Evolutionary conservation across 371 early-diverging fungal genomes (phyloP).

Genomic region (Enteropsectra breve): DNA sequence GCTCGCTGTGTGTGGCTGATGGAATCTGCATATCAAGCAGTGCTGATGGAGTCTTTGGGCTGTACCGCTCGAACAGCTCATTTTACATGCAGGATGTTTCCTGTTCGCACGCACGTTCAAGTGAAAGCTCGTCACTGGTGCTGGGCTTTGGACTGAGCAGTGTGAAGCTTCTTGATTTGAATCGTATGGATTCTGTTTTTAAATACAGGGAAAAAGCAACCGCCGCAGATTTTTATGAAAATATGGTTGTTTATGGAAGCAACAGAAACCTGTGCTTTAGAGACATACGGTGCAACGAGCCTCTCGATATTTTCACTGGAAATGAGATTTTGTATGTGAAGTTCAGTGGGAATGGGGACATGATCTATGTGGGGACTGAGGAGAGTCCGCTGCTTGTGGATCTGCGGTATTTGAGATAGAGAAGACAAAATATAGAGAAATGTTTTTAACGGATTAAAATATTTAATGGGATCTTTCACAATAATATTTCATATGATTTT

Average conservation of each 20-base stretch:
- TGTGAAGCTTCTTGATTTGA: conserved; percentile 5
- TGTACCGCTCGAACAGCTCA: not conserved
- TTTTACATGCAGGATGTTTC: conserved; percentile 6
- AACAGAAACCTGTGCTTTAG: not conserved
- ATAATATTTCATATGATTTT: too few species aligned
- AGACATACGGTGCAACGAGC: conserved; percentile 11
- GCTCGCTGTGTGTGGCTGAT: not conserved
- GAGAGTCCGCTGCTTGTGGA: not conserved
- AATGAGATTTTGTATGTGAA: not conserved
- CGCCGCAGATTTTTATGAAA: not conserved
- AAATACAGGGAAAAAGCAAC: not conserved
- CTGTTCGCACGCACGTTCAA: not conserved
- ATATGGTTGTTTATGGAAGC: conserved; percentile 6
- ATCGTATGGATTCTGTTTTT: not conserved
- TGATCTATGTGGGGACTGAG: conserved; percentile 2
- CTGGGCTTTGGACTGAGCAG: conserved; percentile 13
- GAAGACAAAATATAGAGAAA: too few species aligned
- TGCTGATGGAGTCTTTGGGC: conserved; percentile 13
- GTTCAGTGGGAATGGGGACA: not conserved
- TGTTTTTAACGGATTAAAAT: too few species aligned
- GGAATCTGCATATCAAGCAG: conserved; percentile 14
- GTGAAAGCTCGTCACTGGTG: not conserved
- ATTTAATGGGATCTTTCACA: too few species aligned
- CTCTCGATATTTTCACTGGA: not conserved
- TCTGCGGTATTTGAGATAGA: conserved; percentile 19